Base-by-base conservation (phyloP, 768 basidiomycete species). In the Lyophyllum atratum region DNA sequence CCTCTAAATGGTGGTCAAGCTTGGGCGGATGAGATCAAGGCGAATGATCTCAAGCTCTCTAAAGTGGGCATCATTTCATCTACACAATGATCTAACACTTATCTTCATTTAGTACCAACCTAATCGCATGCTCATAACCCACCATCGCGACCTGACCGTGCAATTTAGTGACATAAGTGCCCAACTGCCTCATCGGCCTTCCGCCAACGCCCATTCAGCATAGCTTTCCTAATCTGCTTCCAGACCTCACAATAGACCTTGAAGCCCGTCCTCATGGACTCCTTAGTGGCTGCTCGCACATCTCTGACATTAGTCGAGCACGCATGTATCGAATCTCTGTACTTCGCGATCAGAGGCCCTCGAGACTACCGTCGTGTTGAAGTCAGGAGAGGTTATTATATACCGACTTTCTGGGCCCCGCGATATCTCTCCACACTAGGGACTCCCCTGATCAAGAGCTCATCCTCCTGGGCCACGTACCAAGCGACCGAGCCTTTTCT, bases 91-190 rank as follows among this genome's bases (percentile, higher is more conserved):
- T 37, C 24, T 26, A 12, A 49, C 49, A 43, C 40, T 52, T 24
- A 42, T 45, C 29, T 49, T n/a, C 42, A 11, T 29, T 15, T 59
- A 87, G 85, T 82, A 80, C 60, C 84, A 89, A 66, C 81, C 80
- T 14, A 84, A 79, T 62, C 83, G 90, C 21, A 68, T 95, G 4
- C 71, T 91, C 19, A 69, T 90, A 2, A 89, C 88, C 0, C 76
- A 75, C 52, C 85, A 90, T 64, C 72, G 73, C 10, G 86, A 93
- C 66, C 74, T 85, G 19, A 81, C 79, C 4, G 72, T 95, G 19
- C 82, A 80, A 53, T 90, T 95, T 69, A 84, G 85, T 61, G 93
- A 96, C 68, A 70, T 87, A 40, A 92, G 90, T 52, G 79, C 85
- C 4, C 86, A 89, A 26, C 76, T 93, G n/a, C 2, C 72, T 92